Percentiles rank a stretch among this genome's conserved stretches.
Evolutionary conservation across 805 yeast species (phyloP).

Genomic region (Dipodascopsis uninucleata): DNA sequence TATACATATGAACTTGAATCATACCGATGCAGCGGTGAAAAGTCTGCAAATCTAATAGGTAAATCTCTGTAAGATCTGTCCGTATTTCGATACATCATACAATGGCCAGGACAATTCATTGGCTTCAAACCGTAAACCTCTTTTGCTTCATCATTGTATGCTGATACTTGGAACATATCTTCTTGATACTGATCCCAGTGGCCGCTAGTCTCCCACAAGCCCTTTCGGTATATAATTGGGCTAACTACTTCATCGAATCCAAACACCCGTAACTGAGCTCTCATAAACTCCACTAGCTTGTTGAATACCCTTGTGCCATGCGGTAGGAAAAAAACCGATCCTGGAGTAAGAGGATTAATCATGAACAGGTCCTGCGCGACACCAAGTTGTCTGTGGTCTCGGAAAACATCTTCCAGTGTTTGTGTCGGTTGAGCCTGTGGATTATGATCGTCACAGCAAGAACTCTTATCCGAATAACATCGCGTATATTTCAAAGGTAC

Average conservation of each 20-base stretch:
- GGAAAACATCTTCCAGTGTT: constrained; percentile 1
- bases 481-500: too few species aligned
- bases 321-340: constrained; percentile 87
- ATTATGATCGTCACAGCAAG: too few species aligned
- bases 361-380: constrained; percentile 69
- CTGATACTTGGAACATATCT: constrained; percentile 81
- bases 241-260: constrained; percentile 92
- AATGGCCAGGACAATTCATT: constrained; percentile 96
- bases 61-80: constrained; percentile 95
- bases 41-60: constrained; percentile 99
- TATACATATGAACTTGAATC: too few species aligned
- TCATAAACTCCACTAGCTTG: constrained; percentile 75
- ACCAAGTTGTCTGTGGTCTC: constrained; percentile 42
- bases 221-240: constrained; percentile 79
- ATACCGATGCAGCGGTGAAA: constrained; percentile 86
- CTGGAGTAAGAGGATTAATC: constrained; percentile 81
- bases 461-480: too few species aligned
- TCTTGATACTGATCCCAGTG: constrained; percentile 94
- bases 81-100: constrained; percentile 84
- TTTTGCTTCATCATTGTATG: constrained; percentile 31
- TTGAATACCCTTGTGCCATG: constrained; percentile 87
- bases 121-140: constrained; percentile 79
- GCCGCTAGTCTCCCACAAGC: constrained; percentile 86
- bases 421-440: background rate
- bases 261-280: constrained; percentile 69